Conservation (phyloP, 1,284 basidiomycete species). For the Cryptococcus deneoformans region DNA sequence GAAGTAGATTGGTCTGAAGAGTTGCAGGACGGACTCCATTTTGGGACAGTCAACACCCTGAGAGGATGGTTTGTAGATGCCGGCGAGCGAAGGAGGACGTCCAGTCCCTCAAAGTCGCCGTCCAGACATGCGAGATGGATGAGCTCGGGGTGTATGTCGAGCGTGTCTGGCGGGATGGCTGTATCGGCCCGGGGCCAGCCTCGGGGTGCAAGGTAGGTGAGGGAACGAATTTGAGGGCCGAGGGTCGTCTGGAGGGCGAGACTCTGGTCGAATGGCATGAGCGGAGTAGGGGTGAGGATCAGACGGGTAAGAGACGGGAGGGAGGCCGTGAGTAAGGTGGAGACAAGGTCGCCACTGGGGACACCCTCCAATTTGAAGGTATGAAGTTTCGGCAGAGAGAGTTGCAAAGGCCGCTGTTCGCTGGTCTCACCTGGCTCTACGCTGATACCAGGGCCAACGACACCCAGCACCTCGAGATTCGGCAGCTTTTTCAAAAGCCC, state of each 20-base stretch:
- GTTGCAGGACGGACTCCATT: conserved; percentile 18
- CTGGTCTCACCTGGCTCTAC: conserved; percentile 20
- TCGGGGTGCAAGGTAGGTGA: conserved; percentile 66
- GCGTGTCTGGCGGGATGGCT: conserved; percentile 10
- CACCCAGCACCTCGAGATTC: conserved; percentile 50
- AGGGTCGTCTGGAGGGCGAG: conserved; percentile 63
- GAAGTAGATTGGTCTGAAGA: neutral
- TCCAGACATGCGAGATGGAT: conserved; percentile 32
- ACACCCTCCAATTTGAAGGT: conserved; percentile 66
- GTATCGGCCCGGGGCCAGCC: conserved; percentile 54
- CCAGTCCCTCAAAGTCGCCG: conserved; percentile 17
- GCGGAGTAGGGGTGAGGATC: conserved; percentile 64
- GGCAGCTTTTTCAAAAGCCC: conserved; percentile 58
- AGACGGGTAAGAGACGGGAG: conserved; percentile 67
- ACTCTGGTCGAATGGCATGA: conserved; percentile 47
- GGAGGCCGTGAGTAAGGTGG: conserved; percentile 58
- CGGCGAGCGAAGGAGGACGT: conserved; percentile 6
- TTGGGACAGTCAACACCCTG: conserved; percentile 65
- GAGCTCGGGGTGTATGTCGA: conserved; percentile 42
- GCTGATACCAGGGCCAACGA: conserved; percentile 6
- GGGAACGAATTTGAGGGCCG: conserved; percentile 59
- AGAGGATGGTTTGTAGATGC: conserved; percentile 52
- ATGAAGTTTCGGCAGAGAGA: conserved; percentile 57
- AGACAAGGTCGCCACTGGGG: conserved; percentile 62
- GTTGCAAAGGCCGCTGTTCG: neutral